Conservation (phyloP, 2,329 filamentous ascomycete species). For the Chaetomiaceae sp. region DNA sequence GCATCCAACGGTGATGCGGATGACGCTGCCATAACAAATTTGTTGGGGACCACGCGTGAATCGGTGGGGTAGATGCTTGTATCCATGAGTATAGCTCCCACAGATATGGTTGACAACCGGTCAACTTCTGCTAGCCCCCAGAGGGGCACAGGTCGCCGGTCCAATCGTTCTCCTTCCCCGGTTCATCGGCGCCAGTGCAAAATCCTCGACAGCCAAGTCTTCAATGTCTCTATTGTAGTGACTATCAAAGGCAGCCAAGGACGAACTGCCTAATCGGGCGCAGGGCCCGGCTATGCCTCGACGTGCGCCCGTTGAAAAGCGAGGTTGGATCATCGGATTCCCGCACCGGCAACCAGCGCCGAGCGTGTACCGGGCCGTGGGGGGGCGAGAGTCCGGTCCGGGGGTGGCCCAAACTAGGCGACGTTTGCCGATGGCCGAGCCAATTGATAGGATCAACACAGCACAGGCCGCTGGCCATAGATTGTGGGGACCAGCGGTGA, state of each 20-base stretch:
- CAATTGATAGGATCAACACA: background rate
- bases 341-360: background rate
- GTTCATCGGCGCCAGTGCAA: background rate
- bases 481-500: background rate
- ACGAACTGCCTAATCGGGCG: background rate
- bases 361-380: background rate
- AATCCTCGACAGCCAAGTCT: background rate
- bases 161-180: too few relatives aligned
- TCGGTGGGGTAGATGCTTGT: background rate
- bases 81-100: background rate
- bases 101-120: background rate
- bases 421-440: background rate
- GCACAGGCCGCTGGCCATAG: background rate
- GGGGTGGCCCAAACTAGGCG: background rate
- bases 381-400: slow-evolving; percentile 1
- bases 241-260: background rate
- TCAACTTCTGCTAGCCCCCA: background rate
- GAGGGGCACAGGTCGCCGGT: background rate
- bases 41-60: background rate
- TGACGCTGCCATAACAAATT: background rate
- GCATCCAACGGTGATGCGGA: background rate
- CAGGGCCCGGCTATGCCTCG: background rate
- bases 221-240: background rate
- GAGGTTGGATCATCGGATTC: background rate
- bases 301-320: background rate